Evolutionary conservation across 2,329 filamentous ascomycete species (phyloP).

Genomic region (Tolypocladium album): DNA sequence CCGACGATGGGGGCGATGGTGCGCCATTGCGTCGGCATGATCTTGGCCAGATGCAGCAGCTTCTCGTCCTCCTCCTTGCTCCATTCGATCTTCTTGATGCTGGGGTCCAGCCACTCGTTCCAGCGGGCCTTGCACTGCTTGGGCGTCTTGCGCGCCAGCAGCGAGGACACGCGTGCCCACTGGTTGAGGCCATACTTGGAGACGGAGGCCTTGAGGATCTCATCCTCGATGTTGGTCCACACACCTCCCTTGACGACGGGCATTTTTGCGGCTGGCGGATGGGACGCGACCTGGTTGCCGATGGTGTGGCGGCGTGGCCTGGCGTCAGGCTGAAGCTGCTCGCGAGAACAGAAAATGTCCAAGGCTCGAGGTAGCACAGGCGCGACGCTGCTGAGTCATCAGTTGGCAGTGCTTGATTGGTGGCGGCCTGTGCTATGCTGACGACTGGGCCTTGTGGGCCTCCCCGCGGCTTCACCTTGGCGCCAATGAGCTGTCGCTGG

Average conservation of each 20-base stretch:
- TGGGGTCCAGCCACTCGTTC: conserved; percentile 96
- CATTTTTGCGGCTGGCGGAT: conserved; percentile 33
- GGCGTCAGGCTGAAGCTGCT: neutral
- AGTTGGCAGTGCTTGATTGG: neutral
- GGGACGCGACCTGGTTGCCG: neutral
- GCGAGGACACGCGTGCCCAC: conserved; percentile 95
- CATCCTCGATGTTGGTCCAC: conserved; percentile 76
- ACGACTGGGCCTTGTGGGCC: too few species aligned
- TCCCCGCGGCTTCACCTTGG: neutral
- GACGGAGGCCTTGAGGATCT: conserved; percentile 92
- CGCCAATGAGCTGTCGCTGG: neutral
- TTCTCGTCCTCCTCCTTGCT: conserved; percentile 98
- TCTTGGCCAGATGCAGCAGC: conserved; percentile 86
- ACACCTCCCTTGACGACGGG: conserved; percentile 66
- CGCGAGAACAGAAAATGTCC: conserved; percentile 16
- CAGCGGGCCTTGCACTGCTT: conserved; percentile 99
- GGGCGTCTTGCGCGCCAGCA: conserved; percentile 91
- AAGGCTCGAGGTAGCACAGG: conserved; percentile 3
- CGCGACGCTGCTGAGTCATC: conserved; percentile 7
- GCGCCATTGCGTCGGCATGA: conserved; percentile 99
- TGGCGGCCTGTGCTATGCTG: neutral
- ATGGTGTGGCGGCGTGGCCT: neutral
- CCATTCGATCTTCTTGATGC: conserved; percentile 98
- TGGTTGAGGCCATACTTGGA: conserved; percentile 95
- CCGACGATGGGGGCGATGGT: conserved; percentile 96